Evolutionary conservation across 1,284 basidiomycete genomes (phyloP).

Genomic region (Moesziomyces globuligerus): DNA sequence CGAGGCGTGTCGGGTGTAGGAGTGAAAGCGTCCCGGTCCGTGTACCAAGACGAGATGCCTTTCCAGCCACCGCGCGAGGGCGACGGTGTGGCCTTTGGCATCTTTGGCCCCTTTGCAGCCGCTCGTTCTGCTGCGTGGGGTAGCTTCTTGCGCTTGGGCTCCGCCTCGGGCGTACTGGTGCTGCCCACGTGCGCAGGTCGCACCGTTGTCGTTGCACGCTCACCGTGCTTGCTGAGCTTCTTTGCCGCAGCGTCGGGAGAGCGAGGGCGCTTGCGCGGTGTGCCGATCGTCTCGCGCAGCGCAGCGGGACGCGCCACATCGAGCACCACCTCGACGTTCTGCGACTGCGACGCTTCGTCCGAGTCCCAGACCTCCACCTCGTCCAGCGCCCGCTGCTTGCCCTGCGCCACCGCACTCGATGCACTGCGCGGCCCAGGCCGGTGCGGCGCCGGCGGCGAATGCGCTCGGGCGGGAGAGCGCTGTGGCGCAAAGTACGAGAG

Average conservation of each 20-base stretch:
- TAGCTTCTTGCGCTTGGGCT: background rate
- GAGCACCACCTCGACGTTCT: background rate
- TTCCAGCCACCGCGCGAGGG: conserved; percentile 19
- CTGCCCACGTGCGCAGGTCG: background rate
- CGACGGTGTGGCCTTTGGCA: conserved; percentile 10
- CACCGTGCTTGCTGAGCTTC: background rate
- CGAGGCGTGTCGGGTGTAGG: conserved; percentile 6
- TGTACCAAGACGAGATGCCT: conserved; percentile 25
- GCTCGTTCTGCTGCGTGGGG: background rate
- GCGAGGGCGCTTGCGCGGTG: background rate
- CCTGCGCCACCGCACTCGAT: background rate
- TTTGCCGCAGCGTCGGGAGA: background rate
- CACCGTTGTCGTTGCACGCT: background rate
- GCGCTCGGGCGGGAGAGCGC: background rate
- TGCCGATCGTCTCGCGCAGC: background rate
- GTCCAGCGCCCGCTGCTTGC: background rate
- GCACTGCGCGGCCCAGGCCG: too few species aligned
- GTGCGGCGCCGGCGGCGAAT: background rate
- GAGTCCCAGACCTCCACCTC: background rate
- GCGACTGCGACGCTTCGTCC: background rate
- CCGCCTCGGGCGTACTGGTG: background rate
- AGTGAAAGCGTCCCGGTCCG: conserved; percentile 12
- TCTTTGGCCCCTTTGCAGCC: background rate
- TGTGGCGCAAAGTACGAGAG: conserved; percentile 16
- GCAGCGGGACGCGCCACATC: background rate